phyloP scores from a whole-genome alignment of 148 eudicot genomes.

The Silene conica region DNA sequence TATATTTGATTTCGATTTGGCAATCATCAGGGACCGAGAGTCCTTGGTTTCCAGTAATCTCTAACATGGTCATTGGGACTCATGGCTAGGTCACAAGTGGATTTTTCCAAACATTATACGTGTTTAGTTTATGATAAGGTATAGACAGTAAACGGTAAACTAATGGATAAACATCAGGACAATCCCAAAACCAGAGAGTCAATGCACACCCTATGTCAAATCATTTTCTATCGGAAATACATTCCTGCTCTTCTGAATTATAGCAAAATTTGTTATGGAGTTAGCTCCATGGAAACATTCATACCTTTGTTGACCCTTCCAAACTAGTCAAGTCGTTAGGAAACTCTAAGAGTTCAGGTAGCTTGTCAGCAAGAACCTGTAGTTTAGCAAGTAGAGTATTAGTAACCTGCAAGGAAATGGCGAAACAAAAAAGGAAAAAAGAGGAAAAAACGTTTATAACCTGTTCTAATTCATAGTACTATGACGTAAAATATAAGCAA shows the following conservation, averaged over 20 bases:
- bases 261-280: neutral
- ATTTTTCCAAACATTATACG: neutral
- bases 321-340: constrained; percentile 69
- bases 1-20: neutral
- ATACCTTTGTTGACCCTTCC: constrained; percentile 89
- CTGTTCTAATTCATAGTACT: neutral
- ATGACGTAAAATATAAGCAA: neutral
- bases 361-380: constrained; percentile 79
- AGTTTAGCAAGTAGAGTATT: constrained; percentile 11
- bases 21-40: neutral
- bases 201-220: neutral
- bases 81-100: no score
- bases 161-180: neutral
- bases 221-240: neutral
- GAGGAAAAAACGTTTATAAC: neutral
- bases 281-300: neutral
- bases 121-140: neutral
- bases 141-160: no score
- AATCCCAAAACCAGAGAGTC: neutral
- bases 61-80: no score
- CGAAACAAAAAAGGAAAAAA: no score
- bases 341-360: constrained; percentile 85
- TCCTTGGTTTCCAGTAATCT: no score
- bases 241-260: neutral
- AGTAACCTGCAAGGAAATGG: neutral